These are phyloP conservation scores for Carex myosuroides DNA, from an alignment of 176 grass and related monocot genomes.

Conservation along the genomic window DNA sequence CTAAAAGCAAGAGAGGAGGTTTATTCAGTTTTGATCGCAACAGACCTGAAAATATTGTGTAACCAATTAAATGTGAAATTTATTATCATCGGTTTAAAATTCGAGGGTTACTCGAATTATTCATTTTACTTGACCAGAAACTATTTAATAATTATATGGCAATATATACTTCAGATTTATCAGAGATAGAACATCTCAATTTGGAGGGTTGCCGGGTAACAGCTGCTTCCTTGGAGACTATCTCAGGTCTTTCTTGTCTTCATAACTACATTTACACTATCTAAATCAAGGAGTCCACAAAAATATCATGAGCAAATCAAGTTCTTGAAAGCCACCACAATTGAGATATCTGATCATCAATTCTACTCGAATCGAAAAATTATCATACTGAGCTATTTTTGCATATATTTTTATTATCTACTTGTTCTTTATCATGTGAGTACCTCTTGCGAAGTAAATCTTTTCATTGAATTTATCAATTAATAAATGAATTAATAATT, in stretches of 20 bases:
- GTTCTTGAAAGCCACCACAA: not conserved
- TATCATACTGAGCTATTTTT: not conserved
- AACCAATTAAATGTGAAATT: not conserved
- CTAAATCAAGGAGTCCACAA: not conserved
- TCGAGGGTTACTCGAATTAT: not conserved
- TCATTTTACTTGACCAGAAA: conserved; percentile 4
- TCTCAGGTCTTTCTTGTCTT: conserved; percentile 61
- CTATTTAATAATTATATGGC: not conserved
- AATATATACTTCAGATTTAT: conserved; percentile 45
- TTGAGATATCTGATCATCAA: not conserved
- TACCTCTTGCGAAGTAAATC: not conserved
- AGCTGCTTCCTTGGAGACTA: conserved; percentile 76
- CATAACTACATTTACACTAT: not conserved
- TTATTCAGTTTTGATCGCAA: not conserved
- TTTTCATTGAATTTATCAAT: not conserved
- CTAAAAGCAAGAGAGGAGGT: not conserved
- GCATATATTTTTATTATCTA: not conserved
- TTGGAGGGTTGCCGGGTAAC: conserved; percentile 74
- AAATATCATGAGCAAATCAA: no score
- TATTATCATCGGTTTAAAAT: conserved; percentile 11
- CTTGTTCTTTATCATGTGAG: not conserved
- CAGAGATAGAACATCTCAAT: conserved; percentile 64
- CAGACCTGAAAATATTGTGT: not conserved
- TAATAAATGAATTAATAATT: not conserved
- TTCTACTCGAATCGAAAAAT: not conserved